Evolutionary conservation across 1,139 yeast species (phyloP).

Genomic region (Debaryomyces udenii): DNA sequence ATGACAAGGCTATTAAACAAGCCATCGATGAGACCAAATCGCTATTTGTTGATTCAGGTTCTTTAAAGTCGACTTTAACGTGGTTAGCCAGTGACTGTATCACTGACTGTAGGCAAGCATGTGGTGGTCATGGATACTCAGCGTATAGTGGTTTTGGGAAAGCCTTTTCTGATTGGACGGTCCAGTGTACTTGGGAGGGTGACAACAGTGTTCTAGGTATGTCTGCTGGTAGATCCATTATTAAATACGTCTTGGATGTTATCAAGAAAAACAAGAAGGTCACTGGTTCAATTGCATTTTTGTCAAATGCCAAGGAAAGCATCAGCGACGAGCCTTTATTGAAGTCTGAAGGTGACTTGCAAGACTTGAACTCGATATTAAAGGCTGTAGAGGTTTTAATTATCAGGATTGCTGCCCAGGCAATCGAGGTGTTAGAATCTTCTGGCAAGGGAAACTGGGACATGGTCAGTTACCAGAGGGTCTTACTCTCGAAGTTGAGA

Average conservation of each 20-base stretch:
- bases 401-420: conserved; percentile 49
- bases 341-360: conserved; percentile 37
- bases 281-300: conserved; percentile 42
- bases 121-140: conserved; percentile 58
- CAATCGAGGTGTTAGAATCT: conserved; percentile 44
- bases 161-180: conserved; percentile 53
- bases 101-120: conserved; percentile 52
- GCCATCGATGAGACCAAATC: conserved; percentile 47
- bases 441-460: conserved; percentile 52
- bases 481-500: conserved; percentile 59
- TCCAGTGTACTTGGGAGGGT: conserved; percentile 59
- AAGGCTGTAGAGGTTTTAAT: conserved; percentile 47
- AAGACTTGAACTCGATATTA: conserved; percentile 28
- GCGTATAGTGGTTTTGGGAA: conserved; percentile 51
- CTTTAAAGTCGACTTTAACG: conserved; percentile 51
- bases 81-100: conserved; percentile 52
- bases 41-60: conserved; percentile 50
- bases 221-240: conserved; percentile 50
- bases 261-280: conserved; percentile 37
- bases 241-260: conserved; percentile 37
- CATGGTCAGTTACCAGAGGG: conserved; percentile 56
- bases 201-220: conserved; percentile 52
- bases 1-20: conserved; percentile 37
- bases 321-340: conserved; percentile 35
- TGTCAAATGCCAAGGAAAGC: conserved; percentile 37